These are phyloP conservation scores for Tilletia setariae DNA, from an alignment of 1,284 basidiomycete species.

Conservation along the genomic window DNA sequence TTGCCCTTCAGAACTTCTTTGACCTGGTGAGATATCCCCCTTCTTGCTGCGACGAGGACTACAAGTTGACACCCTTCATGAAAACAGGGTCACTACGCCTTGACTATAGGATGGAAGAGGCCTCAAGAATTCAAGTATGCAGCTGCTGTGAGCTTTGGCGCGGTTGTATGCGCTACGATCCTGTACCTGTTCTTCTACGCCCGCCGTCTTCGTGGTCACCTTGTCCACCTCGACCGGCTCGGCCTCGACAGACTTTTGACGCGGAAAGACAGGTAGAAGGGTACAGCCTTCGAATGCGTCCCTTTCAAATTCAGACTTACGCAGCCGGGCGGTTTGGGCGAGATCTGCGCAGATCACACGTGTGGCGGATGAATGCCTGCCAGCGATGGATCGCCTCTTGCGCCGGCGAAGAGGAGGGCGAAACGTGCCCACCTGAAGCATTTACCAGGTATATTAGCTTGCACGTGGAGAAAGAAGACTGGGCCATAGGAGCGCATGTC, in stretches of 20 bases:
- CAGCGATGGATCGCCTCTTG: too few species aligned
- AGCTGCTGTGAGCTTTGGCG: constrained; percentile 33
- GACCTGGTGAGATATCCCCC: constrained; percentile 10
- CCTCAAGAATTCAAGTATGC: constrained; percentile 41
- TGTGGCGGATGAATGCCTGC: too few species aligned
- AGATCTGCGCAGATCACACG: too few species aligned
- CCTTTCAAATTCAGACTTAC: too few species aligned
- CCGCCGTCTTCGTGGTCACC: constrained; percentile 37
- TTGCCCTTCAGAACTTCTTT: constrained; percentile 32
- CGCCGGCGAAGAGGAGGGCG: too few species aligned
- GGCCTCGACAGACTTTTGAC: not conserved
- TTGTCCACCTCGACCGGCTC: constrained; percentile 36
- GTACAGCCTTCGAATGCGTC: too few species aligned
- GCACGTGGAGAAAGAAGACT: too few species aligned
- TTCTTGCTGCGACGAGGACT: not conserved
- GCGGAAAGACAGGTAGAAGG: not conserved
- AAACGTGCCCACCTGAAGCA: too few species aligned
- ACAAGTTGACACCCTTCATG: too few species aligned
- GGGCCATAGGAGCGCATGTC: too few species aligned
- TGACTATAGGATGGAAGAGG: constrained; percentile 36
- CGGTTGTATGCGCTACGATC: constrained; percentile 32
- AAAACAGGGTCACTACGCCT: constrained; percentile 36
- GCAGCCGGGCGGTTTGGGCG: too few species aligned
- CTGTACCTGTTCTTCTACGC: constrained; percentile 41
- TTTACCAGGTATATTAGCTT: too few species aligned